These are phyloP conservation scores for Carnegiea gigantea DNA, from an alignment of 179 eudicot genomes.

Conservation along the genomic window DNA sequence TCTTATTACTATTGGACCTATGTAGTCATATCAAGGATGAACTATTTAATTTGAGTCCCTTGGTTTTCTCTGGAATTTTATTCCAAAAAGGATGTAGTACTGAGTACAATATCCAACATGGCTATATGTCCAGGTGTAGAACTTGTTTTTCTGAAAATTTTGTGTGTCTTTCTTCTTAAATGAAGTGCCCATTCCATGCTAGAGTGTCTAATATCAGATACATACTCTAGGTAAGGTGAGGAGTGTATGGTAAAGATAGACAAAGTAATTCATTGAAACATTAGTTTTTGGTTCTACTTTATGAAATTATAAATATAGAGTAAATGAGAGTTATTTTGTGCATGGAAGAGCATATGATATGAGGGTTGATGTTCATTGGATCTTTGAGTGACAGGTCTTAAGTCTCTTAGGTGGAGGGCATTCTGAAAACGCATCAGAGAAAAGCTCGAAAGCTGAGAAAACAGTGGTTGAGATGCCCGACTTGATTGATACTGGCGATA, in stretches of 20 bases:
- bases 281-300: background rate
- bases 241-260: background rate
- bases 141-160: too few relatives aligned
- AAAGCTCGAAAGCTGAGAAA: constrained; percentile 38
- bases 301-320: background rate
- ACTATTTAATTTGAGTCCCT: too few relatives aligned
- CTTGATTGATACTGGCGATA: constrained; percentile 75
- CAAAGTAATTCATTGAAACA: background rate
- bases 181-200: background rate
- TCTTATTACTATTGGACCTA: background rate
- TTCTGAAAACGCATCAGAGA: constrained; percentile 43
- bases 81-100: too few relatives aligned
- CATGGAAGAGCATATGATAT: background rate
- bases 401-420: constrained; percentile 65
- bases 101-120: too few relatives aligned
- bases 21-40: background rate
- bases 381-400: constrained; percentile 56
- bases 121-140: too few relatives aligned
- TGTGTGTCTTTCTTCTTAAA: background rate
- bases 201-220: background rate
- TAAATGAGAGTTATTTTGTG: background rate
- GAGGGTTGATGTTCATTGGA: constrained; percentile 7
- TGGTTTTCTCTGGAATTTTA: too few relatives aligned
- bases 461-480: constrained; percentile 64
- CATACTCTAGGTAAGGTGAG: background rate